Evolutionary conservation across 352 stramenopile species (phyloP).

Genomic region (Phytophthora pseudosyringae): DNA sequence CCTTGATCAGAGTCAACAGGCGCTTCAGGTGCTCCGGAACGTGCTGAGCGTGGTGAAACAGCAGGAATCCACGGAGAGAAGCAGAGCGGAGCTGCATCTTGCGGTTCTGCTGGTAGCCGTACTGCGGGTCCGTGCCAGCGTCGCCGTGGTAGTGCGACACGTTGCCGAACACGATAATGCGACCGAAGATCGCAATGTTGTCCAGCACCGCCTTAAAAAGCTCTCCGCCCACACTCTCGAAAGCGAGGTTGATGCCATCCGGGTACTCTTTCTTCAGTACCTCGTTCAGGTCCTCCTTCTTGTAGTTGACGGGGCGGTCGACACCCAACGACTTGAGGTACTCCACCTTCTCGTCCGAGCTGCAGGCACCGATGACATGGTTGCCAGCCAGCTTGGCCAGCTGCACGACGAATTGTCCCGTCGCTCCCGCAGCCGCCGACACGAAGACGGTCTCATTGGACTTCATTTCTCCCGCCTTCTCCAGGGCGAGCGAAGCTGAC

Average conservation of each 20-base stretch:
- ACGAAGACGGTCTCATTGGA: conserved; percentile 45
- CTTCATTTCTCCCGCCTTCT: conserved; percentile 62
- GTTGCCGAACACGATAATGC: conserved; percentile 63
- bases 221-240: conserved; percentile 44
- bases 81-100: conserved; percentile 46
- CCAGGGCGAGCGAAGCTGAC: conserved; percentile 55
- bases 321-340: conserved; percentile 59
- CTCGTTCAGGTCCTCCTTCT: conserved; percentile 45
- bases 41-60: conserved; percentile 39
- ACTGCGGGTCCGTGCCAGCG: conserved; percentile 32
- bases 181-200: conserved; percentile 63
- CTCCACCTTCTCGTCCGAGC: conserved; percentile 73
- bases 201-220: conserved; percentile 46
- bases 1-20: conserved; percentile 56
- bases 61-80: conserved; percentile 56
- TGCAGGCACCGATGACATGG: conserved; percentile 67
- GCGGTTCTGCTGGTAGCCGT: conserved; percentile 38
- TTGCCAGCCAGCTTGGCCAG: conserved; percentile 70
- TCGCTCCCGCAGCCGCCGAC: conserved; percentile 57
- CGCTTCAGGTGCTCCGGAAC: conserved; percentile 40
- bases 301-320: conserved; percentile 78
- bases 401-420: conserved; percentile 83
- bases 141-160: conserved; percentile 58
- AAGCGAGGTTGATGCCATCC: conserved; percentile 46
- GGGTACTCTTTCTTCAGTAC: conserved; percentile 53